Base-by-base conservation (phyloP, 176 grass and related monocot genomes). In the Alloteropsis semialata region DNA sequence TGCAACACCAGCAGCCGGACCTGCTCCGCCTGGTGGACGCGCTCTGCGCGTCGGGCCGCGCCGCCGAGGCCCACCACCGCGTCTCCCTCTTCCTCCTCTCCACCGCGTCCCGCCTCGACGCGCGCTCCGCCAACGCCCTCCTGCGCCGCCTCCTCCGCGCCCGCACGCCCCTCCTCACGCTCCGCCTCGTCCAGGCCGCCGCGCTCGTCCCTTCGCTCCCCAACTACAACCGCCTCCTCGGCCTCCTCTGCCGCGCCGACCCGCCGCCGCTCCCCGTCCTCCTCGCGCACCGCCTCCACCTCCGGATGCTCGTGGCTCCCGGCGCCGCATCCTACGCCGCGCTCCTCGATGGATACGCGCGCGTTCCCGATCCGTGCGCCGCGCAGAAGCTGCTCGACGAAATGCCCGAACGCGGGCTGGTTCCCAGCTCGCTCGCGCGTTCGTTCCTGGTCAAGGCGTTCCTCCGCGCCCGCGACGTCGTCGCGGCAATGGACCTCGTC, bases 61-160 rank as follows among this genome's bases (percentile, higher is more conserved):
- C 92, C 53, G 65, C 86, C 45, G 92, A 97, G 82, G 94, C 89
- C 46, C 94, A 97, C 89, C 89, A 72, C 64, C 92, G 94, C 54
- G 84, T 90, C 29, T 86, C 86, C 36, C 85, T 95, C 8, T 57
- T 94, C 53, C 79, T 92, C 45, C 59, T 87, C 57, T 71, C 89
- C 51, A 6, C 72, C 73, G 68, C 59, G 46, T 72, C 58, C 21
- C 87, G 69, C 59, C 49, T 84, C 49, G 85, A 87, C 74, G 70
- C 64, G 9, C 49, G 73, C 27, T 71, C 78, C 17, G 75, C 82
- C 75, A 57, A 94, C 50, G 72, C 72, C 5, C 83, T 94, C 46
- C 53, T 97, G 7, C 45, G 24, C 22, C 74, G 79, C 69, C 92
- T 94, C 71, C 89, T 94, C 55, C 78, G 83, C 68, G 84, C 79